These are phyloP conservation scores for Cytospora schulzeri DNA, from an alignment of 2,329 filamentous ascomycete species.

Conservation along the genomic window DNA sequence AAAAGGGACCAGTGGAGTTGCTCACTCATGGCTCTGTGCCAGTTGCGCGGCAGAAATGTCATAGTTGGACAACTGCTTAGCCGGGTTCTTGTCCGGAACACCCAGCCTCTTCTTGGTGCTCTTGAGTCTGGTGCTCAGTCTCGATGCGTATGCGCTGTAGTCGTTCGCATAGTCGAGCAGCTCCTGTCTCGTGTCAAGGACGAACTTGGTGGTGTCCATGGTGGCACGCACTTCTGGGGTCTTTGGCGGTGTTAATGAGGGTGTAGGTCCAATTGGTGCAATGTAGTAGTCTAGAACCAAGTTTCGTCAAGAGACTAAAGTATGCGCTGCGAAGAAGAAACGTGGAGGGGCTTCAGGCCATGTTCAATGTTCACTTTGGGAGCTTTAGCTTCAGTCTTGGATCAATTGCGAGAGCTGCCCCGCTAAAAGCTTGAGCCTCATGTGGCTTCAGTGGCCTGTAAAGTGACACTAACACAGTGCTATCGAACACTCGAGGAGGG, in stretches of 20 bases:
- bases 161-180: constrained; percentile 81
- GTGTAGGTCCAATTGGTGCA: background rate
- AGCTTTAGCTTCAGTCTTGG: background rate
- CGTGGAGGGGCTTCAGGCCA: constrained; percentile 6
- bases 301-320: background rate
- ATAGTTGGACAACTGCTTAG: constrained; percentile 77
- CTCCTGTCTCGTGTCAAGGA: constrained; percentile 78
- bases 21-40: constrained; percentile 74
- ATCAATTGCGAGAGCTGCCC: constrained; percentile 20
- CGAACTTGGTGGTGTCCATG: constrained; percentile 90
- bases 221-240: background rate
- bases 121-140: constrained; percentile 78
- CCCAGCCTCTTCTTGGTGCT: constrained; percentile 84
- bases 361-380: constrained; percentile 9
- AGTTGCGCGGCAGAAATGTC: constrained; percentile 76
- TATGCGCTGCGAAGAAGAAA: background rate
- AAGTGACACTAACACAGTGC: constrained; percentile 18
- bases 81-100: constrained; percentile 79
- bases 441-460: background rate
- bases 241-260: background rate
- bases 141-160: constrained; percentile 80
- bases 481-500: background rate
- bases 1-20: background rate
- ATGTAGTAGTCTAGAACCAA: background rate
- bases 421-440: constrained; percentile 18